phyloP scores from a whole-genome alignment of 306 rosid genomes.

The Fragaria vesca region DNA sequence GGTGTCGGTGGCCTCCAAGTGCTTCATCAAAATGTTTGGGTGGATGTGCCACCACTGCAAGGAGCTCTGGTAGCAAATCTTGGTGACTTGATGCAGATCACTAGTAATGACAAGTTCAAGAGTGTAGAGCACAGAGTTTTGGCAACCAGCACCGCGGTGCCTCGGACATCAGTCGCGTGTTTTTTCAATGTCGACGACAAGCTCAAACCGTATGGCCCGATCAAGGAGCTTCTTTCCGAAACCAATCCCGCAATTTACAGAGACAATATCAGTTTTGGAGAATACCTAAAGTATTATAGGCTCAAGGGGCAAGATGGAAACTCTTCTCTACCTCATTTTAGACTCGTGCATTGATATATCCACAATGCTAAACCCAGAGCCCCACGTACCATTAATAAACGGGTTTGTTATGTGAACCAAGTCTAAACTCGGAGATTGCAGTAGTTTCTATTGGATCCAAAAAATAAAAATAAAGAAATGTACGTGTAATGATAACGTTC shows the following conservation, averaged over 20 bases:
- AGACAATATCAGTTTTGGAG: background rate
- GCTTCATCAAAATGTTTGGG: conserved; percentile 26
- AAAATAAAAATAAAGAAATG: too few relatives aligned
- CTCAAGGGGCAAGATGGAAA: background rate
- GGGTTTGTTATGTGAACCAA: too few relatives aligned
- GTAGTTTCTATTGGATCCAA: too few relatives aligned
- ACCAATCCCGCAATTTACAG: conserved; percentile 7
- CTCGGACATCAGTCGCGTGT: conserved; percentile 19
- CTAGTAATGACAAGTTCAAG: conserved; percentile 20
- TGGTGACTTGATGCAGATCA: conserved; percentile 23
- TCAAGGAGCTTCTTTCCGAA: conserved; percentile 15
- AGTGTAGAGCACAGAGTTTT: conserved; percentile 18
- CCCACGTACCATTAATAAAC: too few relatives aligned
- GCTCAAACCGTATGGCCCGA: conserved; percentile 21
- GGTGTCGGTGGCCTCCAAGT: conserved; percentile 22
- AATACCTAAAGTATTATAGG: background rate
- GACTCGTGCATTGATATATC: background rate
- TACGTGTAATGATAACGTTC: too few relatives aligned
- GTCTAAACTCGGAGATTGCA: too few relatives aligned
- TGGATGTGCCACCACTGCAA: conserved; percentile 1
- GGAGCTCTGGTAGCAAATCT: conserved; percentile 21
- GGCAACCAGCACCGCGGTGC: background rate
- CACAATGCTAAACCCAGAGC: too few relatives aligned
- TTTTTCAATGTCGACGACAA: conserved; percentile 1
- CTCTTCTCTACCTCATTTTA: background rate